phyloP scores from a whole-genome alignment of 2,329 filamentous ascomycete species.

The Hymenoscyphus repandus region DNA sequence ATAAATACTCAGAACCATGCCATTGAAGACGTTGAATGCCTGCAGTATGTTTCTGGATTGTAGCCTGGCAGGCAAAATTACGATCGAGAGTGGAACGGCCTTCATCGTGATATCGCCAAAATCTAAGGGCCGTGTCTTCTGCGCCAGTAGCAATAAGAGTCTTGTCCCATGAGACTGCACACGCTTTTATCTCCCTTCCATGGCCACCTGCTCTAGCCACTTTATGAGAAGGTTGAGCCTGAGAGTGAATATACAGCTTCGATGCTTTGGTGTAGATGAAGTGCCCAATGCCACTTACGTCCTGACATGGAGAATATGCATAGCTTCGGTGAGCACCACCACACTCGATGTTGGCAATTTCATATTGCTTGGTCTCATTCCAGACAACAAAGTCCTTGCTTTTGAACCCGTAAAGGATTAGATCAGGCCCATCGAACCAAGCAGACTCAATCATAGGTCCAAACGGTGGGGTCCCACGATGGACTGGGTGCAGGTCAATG shows the following conservation, averaged over 20 bases:
- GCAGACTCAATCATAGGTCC: constrained; percentile 72
- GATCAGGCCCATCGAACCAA: constrained; percentile 50
- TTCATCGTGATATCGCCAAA: constrained; percentile 50
- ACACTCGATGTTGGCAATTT: constrained; percentile 70
- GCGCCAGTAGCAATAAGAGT: constrained; percentile 60
- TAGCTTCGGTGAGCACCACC: constrained; percentile 81
- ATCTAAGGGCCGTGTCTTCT: constrained; percentile 69
- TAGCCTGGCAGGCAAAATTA: constrained; percentile 46
- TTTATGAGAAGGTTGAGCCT: constrained; percentile 36
- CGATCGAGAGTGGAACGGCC: constrained; percentile 6
- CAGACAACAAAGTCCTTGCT: constrained; percentile 76
- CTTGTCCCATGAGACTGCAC: constrained; percentile 40
- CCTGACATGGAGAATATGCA: constrained; percentile 40
- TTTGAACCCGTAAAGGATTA: constrained; percentile 77
- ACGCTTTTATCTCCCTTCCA: constrained; percentile 75
- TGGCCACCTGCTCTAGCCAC: constrained; percentile 67
- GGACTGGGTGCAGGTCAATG: constrained; percentile 41
- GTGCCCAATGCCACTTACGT: constrained; percentile 35
- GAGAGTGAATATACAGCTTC: constrained; percentile 39
- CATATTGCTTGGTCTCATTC: constrained; percentile 66
- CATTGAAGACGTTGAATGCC: constrained; percentile 71
- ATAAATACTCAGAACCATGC: constrained; percentile 61
- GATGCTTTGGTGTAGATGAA: constrained; percentile 75
- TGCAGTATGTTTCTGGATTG: constrained; percentile 71
- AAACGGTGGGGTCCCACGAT: constrained; percentile 65